Conservation (phyloP, 352 stramenopile species). For the Phytophthora sansomeana region DNA sequence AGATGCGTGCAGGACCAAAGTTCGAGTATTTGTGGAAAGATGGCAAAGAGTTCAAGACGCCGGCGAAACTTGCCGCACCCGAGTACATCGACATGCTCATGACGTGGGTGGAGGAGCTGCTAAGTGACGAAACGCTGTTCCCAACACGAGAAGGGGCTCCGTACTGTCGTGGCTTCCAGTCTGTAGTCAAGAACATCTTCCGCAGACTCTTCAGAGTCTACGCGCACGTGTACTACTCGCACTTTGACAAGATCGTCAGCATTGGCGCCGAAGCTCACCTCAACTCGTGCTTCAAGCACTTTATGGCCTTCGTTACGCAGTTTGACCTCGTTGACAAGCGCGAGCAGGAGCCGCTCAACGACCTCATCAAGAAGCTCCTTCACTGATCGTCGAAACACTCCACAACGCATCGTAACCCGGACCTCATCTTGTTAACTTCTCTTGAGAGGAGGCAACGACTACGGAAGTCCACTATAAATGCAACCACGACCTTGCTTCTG, state of each 20-base stretch:
- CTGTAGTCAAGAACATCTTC: slow-evolving; percentile 94
- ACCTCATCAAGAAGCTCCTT: slow-evolving; percentile 94
- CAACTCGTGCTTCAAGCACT: slow-evolving; percentile 99
- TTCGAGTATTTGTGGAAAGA: slow-evolving; percentile 94
- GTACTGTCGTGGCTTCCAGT: slow-evolving; percentile 89
- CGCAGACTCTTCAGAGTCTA: slow-evolving; percentile 97
- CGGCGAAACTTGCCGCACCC: slow-evolving; percentile 73
- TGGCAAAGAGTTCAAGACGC: slow-evolving; percentile 73
- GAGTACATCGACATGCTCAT: slow-evolving; percentile 95
- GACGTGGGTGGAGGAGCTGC: slow-evolving; percentile 90
- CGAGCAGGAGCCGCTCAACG: slow-evolving; percentile 95
- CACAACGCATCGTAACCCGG: slow-evolving; percentile 7
- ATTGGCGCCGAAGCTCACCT: slow-evolving; percentile 95
- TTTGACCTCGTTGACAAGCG: slow-evolving; percentile 95
- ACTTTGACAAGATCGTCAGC: slow-evolving; percentile 95
- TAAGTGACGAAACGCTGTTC: slow-evolving; percentile 86
- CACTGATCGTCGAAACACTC: slow-evolving; percentile 30
- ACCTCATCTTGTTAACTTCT: slow-evolving; percentile 13
- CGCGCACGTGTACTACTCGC: slow-evolving; percentile 97
- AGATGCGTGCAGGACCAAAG: slow-evolving; percentile 84
- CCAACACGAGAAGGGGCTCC: slow-evolving; percentile 63
- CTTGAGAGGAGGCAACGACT: background rate
- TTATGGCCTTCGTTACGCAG: slow-evolving; percentile 97
- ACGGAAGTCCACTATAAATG: slow-evolving; percentile 18
- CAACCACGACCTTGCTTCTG: slow-evolving; percentile 25